phyloP scores from a whole-genome alignment of 164 flowering plant genomes.

The Nymphaea colorata region DNA sequence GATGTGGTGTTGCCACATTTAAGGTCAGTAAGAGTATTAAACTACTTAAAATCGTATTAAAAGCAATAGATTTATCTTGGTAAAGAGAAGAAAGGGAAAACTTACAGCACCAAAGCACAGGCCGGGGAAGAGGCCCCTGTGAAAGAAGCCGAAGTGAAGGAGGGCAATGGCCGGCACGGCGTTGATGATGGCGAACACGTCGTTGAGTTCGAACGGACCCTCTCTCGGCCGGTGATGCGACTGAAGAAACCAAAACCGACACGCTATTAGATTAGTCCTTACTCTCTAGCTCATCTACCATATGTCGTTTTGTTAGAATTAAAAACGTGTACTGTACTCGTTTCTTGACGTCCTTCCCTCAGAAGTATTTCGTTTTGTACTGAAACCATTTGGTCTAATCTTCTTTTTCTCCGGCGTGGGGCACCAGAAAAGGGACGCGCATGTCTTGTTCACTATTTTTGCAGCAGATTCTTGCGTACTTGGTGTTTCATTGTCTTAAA shows the following conservation, averaged over 20 bases:
- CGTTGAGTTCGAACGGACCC: slow-evolving; percentile 73
- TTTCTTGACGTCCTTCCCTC: no score
- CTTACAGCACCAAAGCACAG: slow-evolving; percentile 78
- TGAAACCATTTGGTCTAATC: no score
- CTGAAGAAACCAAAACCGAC: slow-evolving; percentile 20
- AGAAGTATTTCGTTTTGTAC: no score
- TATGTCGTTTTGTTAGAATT: no score
- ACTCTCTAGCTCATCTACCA: neutral
- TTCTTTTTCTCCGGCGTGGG: no score
- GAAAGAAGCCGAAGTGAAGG: slow-evolving; percentile 55
- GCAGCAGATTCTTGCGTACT: no score
- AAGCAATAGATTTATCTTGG: neutral
- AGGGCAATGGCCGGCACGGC: slow-evolving; percentile 70
- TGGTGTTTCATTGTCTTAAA: no score
- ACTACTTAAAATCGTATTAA: neutral
- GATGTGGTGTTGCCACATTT: no score
- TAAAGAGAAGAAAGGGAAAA: slow-evolving; percentile 4
- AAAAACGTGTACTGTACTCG: no score
- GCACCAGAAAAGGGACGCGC: no score
- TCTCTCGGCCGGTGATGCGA: slow-evolving; percentile 74
- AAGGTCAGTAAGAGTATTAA: neutral
- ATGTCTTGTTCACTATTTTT: no score
- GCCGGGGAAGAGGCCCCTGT: slow-evolving; percentile 72
- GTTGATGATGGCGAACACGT: slow-evolving; percentile 62
- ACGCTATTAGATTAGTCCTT: neutral